A percentile compares a stretch with the other conserved stretches of the same genome.
phyloP scores from a whole-genome alignment of 805 yeast species.

The Blastobotrys americana region DNA sequence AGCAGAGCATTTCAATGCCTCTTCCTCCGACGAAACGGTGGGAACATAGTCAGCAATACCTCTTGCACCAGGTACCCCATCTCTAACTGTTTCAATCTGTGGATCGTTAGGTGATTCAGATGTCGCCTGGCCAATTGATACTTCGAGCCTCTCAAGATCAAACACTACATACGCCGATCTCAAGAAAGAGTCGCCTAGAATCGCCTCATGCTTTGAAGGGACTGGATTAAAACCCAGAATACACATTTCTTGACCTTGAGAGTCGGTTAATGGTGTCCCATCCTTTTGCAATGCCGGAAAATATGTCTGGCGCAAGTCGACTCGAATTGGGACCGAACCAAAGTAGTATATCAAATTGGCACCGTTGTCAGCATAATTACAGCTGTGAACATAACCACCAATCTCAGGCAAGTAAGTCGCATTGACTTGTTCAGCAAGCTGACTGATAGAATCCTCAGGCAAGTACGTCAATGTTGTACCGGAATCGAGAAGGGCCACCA shows the following conservation, averaged over 20 bases:
- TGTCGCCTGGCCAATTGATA: constrained; percentile 47
- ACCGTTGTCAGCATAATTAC: not conserved
- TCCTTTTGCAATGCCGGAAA: not conserved
- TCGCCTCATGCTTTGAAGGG: constrained; percentile 10
- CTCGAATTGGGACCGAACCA: constrained; percentile 1
- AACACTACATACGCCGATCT: constrained; percentile 48
- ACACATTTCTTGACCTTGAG: constrained; percentile 3
- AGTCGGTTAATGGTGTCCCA: constrained; percentile 1
- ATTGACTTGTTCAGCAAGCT: constrained; percentile 7
- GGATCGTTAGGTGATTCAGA: constrained; percentile 2
- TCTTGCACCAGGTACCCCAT: constrained; percentile 5
- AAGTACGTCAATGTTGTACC: constrained; percentile 19
- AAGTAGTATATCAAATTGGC: constrained; percentile 2
- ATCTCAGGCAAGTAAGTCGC: constrained; percentile 1
- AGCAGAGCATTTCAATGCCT: too few species aligned
- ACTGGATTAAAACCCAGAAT: constrained; percentile 4
- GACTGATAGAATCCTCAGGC: constrained; percentile 8
- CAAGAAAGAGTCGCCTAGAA: constrained; percentile 51
- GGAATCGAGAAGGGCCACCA: constrained; percentile 14
- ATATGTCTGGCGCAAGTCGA: not conserved
- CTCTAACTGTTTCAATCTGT: constrained; percentile 39
- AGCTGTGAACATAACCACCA: constrained; percentile 3
- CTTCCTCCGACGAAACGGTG: too few species aligned
- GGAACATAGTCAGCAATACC: constrained; percentile 1
- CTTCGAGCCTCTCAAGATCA: constrained; percentile 43